A percentile compares a stretch with the other conserved stretches of the same genome.
Conservation (phyloP, 2,329 filamentous ascomycete genomes). For the Colletotrichum destructivum region DNA sequence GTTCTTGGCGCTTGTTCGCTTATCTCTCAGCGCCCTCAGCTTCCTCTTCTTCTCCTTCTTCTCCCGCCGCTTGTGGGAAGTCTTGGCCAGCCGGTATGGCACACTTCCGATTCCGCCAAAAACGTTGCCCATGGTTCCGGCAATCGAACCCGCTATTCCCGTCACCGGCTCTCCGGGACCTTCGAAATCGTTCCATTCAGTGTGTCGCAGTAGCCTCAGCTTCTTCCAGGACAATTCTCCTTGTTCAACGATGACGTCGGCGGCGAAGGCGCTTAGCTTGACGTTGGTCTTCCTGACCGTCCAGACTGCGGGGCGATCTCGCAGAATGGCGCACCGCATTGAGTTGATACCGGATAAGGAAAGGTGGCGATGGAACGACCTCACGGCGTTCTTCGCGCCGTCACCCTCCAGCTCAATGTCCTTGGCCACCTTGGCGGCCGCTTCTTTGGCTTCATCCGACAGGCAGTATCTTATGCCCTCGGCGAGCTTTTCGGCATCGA, state of each 20-base stretch:
- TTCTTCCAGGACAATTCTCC: constrained; percentile 76
- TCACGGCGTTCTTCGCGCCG: constrained; percentile 78
- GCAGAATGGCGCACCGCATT: constrained; percentile 77
- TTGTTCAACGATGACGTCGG: constrained; percentile 73
- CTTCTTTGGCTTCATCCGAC: constrained; percentile 71
- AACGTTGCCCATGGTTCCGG: constrained; percentile 70
- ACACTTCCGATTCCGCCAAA: constrained; percentile 76
- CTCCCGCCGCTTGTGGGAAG: constrained; percentile 67
- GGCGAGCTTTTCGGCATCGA: constrained; percentile 75
- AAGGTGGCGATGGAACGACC: constrained; percentile 75
- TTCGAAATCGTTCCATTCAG: constrained; percentile 84
- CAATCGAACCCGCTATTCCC: constrained; percentile 73
- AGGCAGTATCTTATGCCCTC: constrained; percentile 81
- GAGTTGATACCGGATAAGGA: constrained; percentile 64
- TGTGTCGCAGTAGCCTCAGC: constrained; percentile 75
- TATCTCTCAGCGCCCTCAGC: constrained; percentile 51
- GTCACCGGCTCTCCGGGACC: constrained; percentile 82
- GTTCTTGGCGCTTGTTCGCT: constrained; percentile 39
- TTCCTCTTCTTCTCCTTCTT: constrained; percentile 66
- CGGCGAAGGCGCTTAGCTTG: constrained; percentile 74
- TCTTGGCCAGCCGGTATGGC: constrained; percentile 73
- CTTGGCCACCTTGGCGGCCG: constrained; percentile 71
- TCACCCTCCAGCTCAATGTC: constrained; percentile 76
- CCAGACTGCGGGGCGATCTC: constrained; percentile 77
- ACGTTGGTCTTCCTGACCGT: constrained; percentile 73